These are phyloP conservation scores for Omphalotus olearius DNA, from an alignment of 1,284 basidiomycete species.

Conservation along the genomic window DNA sequence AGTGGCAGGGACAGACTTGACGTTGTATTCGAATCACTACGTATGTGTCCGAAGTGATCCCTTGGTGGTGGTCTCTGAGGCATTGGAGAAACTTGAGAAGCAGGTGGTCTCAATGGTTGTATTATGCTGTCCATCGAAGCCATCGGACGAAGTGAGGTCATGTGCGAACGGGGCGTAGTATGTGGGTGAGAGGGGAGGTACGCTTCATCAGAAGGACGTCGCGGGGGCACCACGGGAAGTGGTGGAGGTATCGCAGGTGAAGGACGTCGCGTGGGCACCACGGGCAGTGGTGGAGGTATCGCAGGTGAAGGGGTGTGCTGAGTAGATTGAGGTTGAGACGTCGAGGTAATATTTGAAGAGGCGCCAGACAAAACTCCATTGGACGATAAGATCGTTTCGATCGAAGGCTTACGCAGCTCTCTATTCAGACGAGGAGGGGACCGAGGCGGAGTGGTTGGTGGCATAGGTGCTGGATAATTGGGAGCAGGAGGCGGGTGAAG, in stretches of 20 bases:
- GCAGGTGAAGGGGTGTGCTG: background rate
- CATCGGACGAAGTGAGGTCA: background rate
- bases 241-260: background rate
- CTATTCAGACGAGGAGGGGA: conserved; percentile 9
- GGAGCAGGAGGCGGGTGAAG: conserved; percentile 13
- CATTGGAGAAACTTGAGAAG: too few relatives aligned
- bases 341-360: background rate
- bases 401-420: conserved; percentile 7
- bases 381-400: conserved; percentile 9
- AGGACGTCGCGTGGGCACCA: background rate
- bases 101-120: too few relatives aligned
- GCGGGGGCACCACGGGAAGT: background rate
- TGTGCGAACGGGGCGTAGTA: background rate
- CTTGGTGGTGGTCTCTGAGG: too few relatives aligned
- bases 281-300: background rate
- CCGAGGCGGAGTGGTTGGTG: conserved; percentile 18
- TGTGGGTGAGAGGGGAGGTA: background rate
- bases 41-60: background rate
- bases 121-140: background rate
- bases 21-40: background rate
- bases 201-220: background rate
- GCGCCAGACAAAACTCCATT: background rate
- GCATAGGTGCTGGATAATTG: conserved; percentile 23
- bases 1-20: conserved; percentile 1
- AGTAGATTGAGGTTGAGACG: background rate